Conservation (phyloP, 2,329 filamentous ascomycete genomes). For the Leptographium lundbergii region DNA sequence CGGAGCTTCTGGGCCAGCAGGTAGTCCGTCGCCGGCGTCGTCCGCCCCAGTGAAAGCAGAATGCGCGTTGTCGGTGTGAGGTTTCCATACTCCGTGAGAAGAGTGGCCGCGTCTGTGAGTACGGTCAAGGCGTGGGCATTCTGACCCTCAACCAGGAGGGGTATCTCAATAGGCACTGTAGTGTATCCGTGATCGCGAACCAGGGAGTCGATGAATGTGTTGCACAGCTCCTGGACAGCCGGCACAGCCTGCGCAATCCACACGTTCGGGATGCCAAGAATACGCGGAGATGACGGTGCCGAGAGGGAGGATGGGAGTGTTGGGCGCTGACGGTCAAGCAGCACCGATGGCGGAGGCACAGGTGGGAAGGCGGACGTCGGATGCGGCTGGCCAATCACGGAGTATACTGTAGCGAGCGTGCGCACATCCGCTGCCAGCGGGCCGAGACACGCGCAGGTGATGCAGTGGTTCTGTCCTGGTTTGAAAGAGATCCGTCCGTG, state of each 20-base stretch:
- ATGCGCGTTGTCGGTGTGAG: slow-evolving; percentile 52
- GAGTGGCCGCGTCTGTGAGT: slow-evolving; percentile 44
- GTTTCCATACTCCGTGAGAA: slow-evolving; percentile 28
- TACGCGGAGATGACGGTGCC: slow-evolving; percentile 20
- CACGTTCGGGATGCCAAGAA: slow-evolving; percentile 49
- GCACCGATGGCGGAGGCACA: slow-evolving; percentile 14
- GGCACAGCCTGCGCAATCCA: slow-evolving; percentile 45
- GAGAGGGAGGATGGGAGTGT: background rate
- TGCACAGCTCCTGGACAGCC: slow-evolving; percentile 28
- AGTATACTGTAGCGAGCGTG: slow-evolving; percentile 53
- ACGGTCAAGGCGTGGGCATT: slow-evolving; percentile 64
- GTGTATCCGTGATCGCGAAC: slow-evolving; percentile 37
- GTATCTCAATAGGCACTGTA: slow-evolving; percentile 43
- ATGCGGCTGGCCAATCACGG: slow-evolving; percentile 52
- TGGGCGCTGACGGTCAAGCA: slow-evolving; percentile 11
- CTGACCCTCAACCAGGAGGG: slow-evolving; percentile 49
- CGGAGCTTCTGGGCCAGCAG: slow-evolving; percentile 59
- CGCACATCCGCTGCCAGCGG: slow-evolving; percentile 55
- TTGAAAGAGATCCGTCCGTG: slow-evolving; percentile 52
- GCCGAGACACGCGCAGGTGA: slow-evolving; percentile 52
- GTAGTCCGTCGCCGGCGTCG: slow-evolving; percentile 53
- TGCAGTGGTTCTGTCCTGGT: slow-evolving; percentile 45
- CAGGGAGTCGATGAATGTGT: slow-evolving; percentile 37
- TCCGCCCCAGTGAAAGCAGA: slow-evolving; percentile 49
- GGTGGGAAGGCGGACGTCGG: slow-evolving; percentile 42